Evolutionary conservation across 140 eudicot genomes (phyloP).

Genomic region (Cichorium intybus): DNA sequence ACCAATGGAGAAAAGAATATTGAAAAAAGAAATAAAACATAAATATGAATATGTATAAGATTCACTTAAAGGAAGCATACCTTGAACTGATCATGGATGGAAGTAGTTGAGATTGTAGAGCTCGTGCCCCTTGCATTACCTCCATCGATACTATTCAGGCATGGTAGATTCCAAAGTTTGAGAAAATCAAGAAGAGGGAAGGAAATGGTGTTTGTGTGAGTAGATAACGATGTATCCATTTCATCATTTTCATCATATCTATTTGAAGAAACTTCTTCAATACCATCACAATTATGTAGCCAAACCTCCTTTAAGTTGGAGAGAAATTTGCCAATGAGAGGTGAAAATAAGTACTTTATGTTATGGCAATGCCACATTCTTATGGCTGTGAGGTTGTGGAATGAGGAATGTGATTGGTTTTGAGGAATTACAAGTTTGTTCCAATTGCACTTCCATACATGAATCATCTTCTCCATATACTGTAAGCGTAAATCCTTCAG

Average conservation of each 20-base stretch:
- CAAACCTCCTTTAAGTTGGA: background rate
- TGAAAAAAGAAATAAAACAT: background rate
- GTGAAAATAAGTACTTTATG: conserved; percentile 20
- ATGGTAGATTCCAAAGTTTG: background rate
- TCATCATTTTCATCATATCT: conserved; percentile 20
- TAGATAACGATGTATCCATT: conserved; percentile 2
- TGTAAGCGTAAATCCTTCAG: conserved; percentile 1
- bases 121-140: background rate
- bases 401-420: background rate
- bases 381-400: conserved; percentile 3
- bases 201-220: background rate
- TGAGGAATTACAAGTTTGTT: conserved; percentile 10
- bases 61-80: background rate
- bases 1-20: background rate
- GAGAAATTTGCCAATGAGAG: conserved; percentile 12
- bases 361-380: background rate
- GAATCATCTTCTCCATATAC: background rate
- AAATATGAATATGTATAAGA: background rate
- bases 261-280: conserved; percentile 3
- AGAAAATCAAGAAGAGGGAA: conserved; percentile 11
- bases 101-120: background rate
- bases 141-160: conserved; percentile 13
- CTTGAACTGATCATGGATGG: conserved; percentile 11
- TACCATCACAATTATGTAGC: background rate
- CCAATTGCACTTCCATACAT: conserved; percentile 28